Percentiles rank a stretch among this genome's conserved stretches.
Evolutionary conservation across 2,329 filamentous ascomycete species (phyloP).

Genomic region (Hymenotorrendiella dingleyae): DNA sequence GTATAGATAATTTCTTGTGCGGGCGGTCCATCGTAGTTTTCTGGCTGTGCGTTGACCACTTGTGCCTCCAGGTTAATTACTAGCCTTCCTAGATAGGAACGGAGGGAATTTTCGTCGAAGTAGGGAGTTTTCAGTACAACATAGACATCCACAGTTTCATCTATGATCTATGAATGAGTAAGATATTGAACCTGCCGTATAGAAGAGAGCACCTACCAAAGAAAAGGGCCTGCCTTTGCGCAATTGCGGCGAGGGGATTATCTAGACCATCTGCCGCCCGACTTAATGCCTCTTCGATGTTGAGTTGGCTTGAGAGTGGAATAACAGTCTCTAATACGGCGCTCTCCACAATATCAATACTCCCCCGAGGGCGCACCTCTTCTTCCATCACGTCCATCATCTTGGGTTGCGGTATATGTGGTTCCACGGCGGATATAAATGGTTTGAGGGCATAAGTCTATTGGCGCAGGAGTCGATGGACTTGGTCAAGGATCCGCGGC

Average conservation of each 20-base stretch:
- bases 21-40: slow-evolving; percentile 38
- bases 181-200: slow-evolving; percentile 31
- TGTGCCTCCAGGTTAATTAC: slow-evolving; percentile 61
- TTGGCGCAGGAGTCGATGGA: no score
- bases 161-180: slow-evolving; percentile 52
- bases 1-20: slow-evolving; percentile 56
- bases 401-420: no score
- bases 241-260: slow-evolving; percentile 48
- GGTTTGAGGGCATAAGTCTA: no score
- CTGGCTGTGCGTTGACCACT: slow-evolving; percentile 51
- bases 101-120: slow-evolving; percentile 49
- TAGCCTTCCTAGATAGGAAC: slow-evolving; percentile 56
- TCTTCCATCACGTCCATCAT: slow-evolving; percentile 28
- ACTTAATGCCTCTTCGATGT: slow-evolving; percentile 47
- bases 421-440: no score
- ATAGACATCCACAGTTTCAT: slow-evolving; percentile 67
- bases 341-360: slow-evolving; percentile 47
- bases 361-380: slow-evolving; percentile 31
- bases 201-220: slow-evolving; percentile 53
- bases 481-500: no score
- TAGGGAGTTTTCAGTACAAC: slow-evolving; percentile 61
- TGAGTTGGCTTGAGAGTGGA: slow-evolving; percentile 49
- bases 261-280: slow-evolving; percentile 31
- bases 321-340: slow-evolving; percentile 57
- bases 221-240: slow-evolving; percentile 59